phyloP scores from a whole-genome alignment of 495 filamentous ascomycete species.

The Letharia lupina region DNA sequence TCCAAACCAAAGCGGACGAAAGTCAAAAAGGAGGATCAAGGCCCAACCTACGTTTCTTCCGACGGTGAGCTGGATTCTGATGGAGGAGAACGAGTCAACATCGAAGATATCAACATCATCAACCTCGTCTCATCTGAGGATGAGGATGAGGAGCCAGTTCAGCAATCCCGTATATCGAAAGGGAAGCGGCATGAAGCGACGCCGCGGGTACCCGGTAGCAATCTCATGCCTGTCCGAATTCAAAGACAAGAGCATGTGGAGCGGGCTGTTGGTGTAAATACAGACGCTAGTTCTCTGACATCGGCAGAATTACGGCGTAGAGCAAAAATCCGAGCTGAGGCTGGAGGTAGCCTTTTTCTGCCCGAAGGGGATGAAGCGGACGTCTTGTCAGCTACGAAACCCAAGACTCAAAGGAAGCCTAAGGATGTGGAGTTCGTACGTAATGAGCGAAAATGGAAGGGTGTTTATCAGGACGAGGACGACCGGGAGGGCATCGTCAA shows the following conservation, averaged over 20 bases:
- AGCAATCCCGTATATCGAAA: conserved; percentile 29
- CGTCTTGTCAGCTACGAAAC: conserved; percentile 3
- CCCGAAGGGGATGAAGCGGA: conserved; percentile 14
- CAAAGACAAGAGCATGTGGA: conserved; percentile 46
- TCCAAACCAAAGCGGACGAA: conserved; percentile 14
- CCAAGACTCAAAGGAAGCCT: conserved; percentile 16
- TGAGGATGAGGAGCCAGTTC: conserved; percentile 12
- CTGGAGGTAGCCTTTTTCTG: conserved; percentile 21
- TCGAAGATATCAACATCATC: conserved; percentile 44
- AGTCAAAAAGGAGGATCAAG: conserved; percentile 21
- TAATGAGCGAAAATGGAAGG: conserved; percentile 28
- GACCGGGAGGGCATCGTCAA: conserved; percentile 22
- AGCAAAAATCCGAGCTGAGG: conserved; percentile 28
- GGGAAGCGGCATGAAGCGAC: conserved; percentile 30
- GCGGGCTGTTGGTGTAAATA: conserved; percentile 41
- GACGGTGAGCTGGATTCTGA: conserved; percentile 33
- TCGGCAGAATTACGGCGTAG: conserved; percentile 37
- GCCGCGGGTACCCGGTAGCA: conserved; percentile 21
- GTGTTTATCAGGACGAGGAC: conserved; percentile 27
- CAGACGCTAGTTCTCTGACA: conserved; percentile 42
- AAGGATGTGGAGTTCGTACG: conserved; percentile 30
- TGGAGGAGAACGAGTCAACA: conserved; percentile 29
- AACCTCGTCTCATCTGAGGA: conserved; percentile 40
- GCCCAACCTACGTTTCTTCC: conserved; percentile 28
- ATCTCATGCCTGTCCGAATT: conserved; percentile 41